phyloP scores from a whole-genome alignment of 192 early-diverging fungal genomes.

The Phlyctochytrium planicorne region DNA sequence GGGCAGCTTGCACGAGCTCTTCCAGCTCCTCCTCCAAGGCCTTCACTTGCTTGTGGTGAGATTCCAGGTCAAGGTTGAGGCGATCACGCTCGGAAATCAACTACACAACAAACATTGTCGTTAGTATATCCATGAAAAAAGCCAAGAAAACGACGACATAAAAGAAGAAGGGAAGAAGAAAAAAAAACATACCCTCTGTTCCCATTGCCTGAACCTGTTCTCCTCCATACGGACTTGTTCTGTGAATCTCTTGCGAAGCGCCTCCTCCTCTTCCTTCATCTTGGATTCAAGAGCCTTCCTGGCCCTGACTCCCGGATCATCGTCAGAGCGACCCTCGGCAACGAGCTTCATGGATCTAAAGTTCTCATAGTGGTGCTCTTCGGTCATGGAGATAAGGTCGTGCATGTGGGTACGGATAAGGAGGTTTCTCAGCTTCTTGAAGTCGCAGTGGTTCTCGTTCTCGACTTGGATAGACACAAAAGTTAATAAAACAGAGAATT shows the following conservation, averaged over 20 bases:
- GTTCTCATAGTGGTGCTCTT: slow-evolving; percentile 94
- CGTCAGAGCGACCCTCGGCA: slow-evolving; percentile 57
- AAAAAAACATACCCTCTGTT: slow-evolving; percentile 61
- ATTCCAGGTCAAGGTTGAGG: slow-evolving; percentile 97
- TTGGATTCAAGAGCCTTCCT: slow-evolving; percentile 69
- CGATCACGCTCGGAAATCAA: slow-evolving; percentile 97
- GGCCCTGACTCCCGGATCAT: slow-evolving; percentile 80
- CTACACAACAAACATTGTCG: too few relatives aligned
- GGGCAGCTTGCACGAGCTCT: slow-evolving; percentile 35
- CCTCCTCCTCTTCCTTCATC: slow-evolving; percentile 98
- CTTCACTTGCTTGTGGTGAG: slow-evolving; percentile 87
- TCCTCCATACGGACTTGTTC: slow-evolving; percentile 98
- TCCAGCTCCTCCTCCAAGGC: slow-evolving; percentile 83
- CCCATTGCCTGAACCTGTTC: slow-evolving; percentile 98
- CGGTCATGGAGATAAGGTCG: slow-evolving; percentile 69
- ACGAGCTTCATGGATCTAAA: slow-evolving; percentile 87
- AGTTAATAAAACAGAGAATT: not conserved
- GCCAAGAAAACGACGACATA: slow-evolving; percentile 68
- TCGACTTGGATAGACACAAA: slow-evolving; percentile 62
- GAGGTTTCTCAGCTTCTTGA: slow-evolving; percentile 93
- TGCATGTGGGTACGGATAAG: slow-evolving; percentile 67
- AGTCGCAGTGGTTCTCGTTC: slow-evolving; percentile 98
- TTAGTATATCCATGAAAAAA: slow-evolving; percentile 6
- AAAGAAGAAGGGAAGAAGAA: slow-evolving; percentile 17
- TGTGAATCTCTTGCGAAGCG: slow-evolving; percentile 91